Evolutionary conservation across 2,329 filamentous ascomycete genomes (phyloP), one percentile per base, ranked within the genome.

Genomic region (Talaromyces pinophilus): DNA sequence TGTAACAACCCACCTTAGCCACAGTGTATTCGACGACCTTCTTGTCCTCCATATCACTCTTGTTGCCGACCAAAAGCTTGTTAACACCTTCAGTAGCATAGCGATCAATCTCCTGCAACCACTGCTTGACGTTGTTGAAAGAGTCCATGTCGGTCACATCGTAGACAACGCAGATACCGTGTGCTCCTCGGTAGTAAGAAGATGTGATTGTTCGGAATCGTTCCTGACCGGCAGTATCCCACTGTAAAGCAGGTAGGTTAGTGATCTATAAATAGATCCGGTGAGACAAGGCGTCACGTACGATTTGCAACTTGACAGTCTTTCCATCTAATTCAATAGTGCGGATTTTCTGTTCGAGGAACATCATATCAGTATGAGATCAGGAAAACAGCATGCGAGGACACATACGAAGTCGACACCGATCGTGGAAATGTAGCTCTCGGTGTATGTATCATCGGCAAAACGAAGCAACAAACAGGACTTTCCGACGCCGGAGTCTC

Each of bases 91-190:
- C 95, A 73, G 95, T 99, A 74, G 95, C 95, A 78, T 99, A 98
- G 81, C 95, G 90, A 85, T 99, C 95, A 75, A 99, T 99, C 85
- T 99, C 95, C 82, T 99, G 95, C 69, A 99, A 88, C 95, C 95
- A 99, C 87, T 99, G 95, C 91, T 99, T 98, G 76, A 99, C 95
- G 85, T 98, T 99, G 90, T 99, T 98, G 92, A 99, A 99, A 35
- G 92, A 97, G 82, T 98, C 95, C 94, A 98, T 97, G 81, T 99
- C 95, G 73, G 95, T 99, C 78, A 99, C 95, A 89, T 99, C 95
- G 87, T 98, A 99, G 80, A 99, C 95, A 74, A 99, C 94, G 84
- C 95, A 99, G 84, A 99, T 99, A 75, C 95, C 95, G 84, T 98
- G 95, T 72, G 95, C 95, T 77, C 95, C 95, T 79, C 95, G 92